A percentile compares a stretch with the other conserved stretches of the same genome.
Evolutionary conservation across 2,329 filamentous ascomycete genomes (phyloP).

Genomic region (Aspergillus sp.): DNA sequence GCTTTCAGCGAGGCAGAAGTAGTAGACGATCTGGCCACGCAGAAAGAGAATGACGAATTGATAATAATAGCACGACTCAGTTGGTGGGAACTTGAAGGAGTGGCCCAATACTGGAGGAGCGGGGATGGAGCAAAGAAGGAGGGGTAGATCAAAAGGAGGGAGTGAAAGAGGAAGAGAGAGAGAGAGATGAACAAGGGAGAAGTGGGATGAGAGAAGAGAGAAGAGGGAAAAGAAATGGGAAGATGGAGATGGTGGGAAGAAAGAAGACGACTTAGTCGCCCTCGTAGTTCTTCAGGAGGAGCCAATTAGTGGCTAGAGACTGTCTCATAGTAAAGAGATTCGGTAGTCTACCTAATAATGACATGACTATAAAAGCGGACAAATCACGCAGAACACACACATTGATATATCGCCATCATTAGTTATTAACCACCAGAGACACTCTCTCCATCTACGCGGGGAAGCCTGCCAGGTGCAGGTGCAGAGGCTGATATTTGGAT

Average conservation of each 20-base stretch:
- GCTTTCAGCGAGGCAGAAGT: conserved; percentile 12
- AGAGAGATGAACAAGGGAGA: conserved; percentile 3
- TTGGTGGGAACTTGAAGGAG: conserved; percentile 43
- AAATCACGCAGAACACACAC: neutral
- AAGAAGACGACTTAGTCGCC: conserved; percentile 9
- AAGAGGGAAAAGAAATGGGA: conserved; percentile 11
- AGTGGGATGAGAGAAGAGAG: conserved; percentile 9
- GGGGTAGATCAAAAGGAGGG: conserved; percentile 13
- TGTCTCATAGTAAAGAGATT: neutral
- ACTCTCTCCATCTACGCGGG: conserved; percentile 1
- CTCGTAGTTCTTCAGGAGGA: conserved; percentile 3
- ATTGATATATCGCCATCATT: neutral
- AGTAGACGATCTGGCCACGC: conserved; percentile 18
- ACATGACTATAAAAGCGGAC: conserved; percentile 4
- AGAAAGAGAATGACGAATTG: conserved; percentile 34
- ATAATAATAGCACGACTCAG: conserved; percentile 28
- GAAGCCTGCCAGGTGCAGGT: conserved; percentile 17
- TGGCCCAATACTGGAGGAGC: conserved; percentile 34
- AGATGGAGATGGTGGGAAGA: conserved; percentile 9
- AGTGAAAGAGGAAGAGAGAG: conserved; percentile 9
- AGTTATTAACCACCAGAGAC: neutral
- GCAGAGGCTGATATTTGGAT: conserved; percentile 12
- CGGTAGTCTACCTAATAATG: conserved; percentile 2
- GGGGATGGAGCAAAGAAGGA: conserved; percentile 33
- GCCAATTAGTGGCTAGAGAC: neutral